phyloP scores from a whole-genome alignment of 305 asterid genomes.

The Caryopteris hybrid region DNA sequence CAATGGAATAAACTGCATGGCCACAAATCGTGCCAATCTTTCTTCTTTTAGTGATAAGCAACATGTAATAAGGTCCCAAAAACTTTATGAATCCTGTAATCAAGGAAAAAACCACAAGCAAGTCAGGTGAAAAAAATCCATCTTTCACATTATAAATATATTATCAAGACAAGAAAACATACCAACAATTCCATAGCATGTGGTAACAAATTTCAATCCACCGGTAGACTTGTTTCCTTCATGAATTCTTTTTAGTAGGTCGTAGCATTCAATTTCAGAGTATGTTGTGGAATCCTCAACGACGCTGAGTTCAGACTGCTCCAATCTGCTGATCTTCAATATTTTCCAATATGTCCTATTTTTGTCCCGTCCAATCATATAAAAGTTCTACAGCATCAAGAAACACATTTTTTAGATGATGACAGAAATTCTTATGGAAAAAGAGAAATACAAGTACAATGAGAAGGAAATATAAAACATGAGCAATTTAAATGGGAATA shows the following conservation, averaged over 20 bases:
- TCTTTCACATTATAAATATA: not conserved
- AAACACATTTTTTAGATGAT: conserved; percentile 2
- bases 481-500: too few species aligned
- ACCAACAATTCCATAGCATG: conserved; percentile 94
- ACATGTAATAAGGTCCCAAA: conserved; percentile 91
- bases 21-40: conserved; percentile 86
- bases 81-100: conserved; percentile 78
- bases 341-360: conserved; percentile 69
- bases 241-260: conserved; percentile 66
- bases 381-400: conserved; percentile 59
- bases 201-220: conserved; percentile 76
- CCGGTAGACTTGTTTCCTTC: conserved; percentile 86
- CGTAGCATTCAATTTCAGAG: conserved; percentile 62
- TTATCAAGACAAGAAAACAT: conserved; percentile 19
- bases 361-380: conserved; percentile 83
- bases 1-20: conserved; percentile 72
- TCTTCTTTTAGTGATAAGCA: conserved; percentile 78
- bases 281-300: conserved; percentile 71
- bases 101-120: conserved; percentile 17
- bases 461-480: too few species aligned
- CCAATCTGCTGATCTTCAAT: conserved; percentile 74
- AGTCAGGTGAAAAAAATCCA: not conserved
- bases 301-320: conserved; percentile 60
- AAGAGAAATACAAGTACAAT: too few species aligned
- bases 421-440: too few species aligned